Evolutionary conservation across 2,329 filamentous ascomycete genomes (phyloP).

Genomic region (Colletotrichum incanum): DNA sequence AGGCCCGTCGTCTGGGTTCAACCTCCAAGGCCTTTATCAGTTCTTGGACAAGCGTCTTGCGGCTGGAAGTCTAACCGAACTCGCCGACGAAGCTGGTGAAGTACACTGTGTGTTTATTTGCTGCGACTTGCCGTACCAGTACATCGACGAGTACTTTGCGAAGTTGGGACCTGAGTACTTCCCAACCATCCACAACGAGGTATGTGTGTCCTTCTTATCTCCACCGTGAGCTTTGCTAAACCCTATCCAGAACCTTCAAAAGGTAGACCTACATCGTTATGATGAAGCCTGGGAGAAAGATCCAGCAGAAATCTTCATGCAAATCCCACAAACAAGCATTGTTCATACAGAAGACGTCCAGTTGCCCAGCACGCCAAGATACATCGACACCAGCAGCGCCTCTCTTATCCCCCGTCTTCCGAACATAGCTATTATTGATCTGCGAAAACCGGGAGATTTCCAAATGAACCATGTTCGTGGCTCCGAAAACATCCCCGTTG

Average conservation of each 20-base stretch:
- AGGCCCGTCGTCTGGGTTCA: conserved; percentile 74
- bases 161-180: conserved; percentile 67
- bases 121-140: conserved; percentile 76
- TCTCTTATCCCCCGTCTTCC: conserved; percentile 40
- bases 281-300: conserved; percentile 69
- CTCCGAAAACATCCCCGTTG: conserved; percentile 62
- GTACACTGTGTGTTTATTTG: conserved; percentile 73
- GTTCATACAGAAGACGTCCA: conserved; percentile 5
- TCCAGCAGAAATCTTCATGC: conserved; percentile 55
- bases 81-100: conserved; percentile 61
- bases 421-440: conserved; percentile 59
- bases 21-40: conserved; percentile 66
- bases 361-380: conserved; percentile 27
- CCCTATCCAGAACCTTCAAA: conserved; percentile 57
- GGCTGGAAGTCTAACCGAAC: conserved; percentile 58
- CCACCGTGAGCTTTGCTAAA: neutral
- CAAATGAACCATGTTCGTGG: conserved; percentile 58
- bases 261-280: conserved; percentile 68
- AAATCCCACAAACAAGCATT: conserved; percentile 14
- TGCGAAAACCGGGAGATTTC: conserved; percentile 61
- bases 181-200: conserved; percentile 63
- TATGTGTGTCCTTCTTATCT: conserved; percentile 27
- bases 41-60: conserved; percentile 65
- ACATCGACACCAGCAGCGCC: conserved; percentile 21
- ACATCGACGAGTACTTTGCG: conserved; percentile 72